Percentiles rank a stretch among this genome's conserved stretches.
These are phyloP conservation scores for Rhynchosporium graminicola DNA, from an alignment of 2,329 filamentous ascomycete species.

Conservation along the genomic window DNA sequence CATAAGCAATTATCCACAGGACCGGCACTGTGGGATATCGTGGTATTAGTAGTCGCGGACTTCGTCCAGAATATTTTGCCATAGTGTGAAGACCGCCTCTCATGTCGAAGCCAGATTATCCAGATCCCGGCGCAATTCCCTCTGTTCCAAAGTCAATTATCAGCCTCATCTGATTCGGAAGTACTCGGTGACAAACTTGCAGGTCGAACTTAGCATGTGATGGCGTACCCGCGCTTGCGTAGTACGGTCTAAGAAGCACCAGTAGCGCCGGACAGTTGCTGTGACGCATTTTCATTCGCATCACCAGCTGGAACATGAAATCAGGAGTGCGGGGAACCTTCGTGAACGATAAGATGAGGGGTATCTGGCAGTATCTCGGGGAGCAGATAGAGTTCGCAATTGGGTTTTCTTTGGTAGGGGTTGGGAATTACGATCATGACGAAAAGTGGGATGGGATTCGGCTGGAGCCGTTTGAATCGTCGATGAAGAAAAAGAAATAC, in stretches of 20 bases:
- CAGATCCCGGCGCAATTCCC: background rate
- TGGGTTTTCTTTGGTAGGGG: background rate
- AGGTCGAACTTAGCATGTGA: constrained; percentile 18
- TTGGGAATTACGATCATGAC: constrained; percentile 6
- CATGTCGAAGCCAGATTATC: background rate
- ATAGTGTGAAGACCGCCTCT: background rate
- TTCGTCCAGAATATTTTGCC: background rate
- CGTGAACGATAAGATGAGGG: constrained; percentile 6
- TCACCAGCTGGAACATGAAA: constrained; percentile 14
- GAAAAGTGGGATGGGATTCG: constrained; percentile 2
- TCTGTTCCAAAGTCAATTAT: background rate
- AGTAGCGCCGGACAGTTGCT: constrained; percentile 10
- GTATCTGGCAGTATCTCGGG: constrained; percentile 2
- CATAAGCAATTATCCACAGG: background rate
- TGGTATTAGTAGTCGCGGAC: background rate
- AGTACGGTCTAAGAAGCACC: constrained; percentile 18
- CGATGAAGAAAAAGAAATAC: constrained; percentile 14
- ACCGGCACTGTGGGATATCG: background rate
- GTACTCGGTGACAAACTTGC: constrained; percentile 3
- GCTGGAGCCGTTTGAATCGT: constrained; percentile 4
- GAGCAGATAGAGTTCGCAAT: background rate
- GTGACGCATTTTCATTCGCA: constrained; percentile 8
- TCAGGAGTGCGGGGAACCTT: constrained; percentile 2
- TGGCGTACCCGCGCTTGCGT: constrained; percentile 20
- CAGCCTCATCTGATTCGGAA: constrained; percentile 1